A percentile compares a stretch with the other conserved stretches of the same genome.
phyloP scores from a whole-genome alignment of 257 asterid genomes.

The Vinca minor region DNA sequence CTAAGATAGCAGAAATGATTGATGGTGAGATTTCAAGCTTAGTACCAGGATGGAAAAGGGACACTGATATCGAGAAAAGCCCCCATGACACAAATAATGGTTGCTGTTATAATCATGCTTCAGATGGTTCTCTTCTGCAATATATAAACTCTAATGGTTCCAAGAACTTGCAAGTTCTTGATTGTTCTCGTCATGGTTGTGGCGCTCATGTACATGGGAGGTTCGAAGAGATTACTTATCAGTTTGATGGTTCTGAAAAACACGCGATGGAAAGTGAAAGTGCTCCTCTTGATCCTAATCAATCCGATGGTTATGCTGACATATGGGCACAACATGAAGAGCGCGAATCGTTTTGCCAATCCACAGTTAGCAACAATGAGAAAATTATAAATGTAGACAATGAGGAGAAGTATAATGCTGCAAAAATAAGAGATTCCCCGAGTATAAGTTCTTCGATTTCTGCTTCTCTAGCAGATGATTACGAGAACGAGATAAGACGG shows the following conservation, averaged over 20 bases:
- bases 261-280: conserved; percentile 26
- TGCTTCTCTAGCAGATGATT: conserved; percentile 17
- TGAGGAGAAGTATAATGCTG: conserved; percentile 9
- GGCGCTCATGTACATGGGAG: conserved; percentile 71
- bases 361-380: conserved; percentile 17
- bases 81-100: too few relatives aligned
- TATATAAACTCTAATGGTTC: conserved; percentile 25
- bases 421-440: conserved; percentile 10
- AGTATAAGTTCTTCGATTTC: conserved; percentile 21
- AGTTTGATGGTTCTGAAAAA: conserved; percentile 48
- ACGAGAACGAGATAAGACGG: conserved; percentile 39
- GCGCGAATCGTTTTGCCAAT: conserved; percentile 16
- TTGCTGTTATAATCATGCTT: conserved; percentile 41
- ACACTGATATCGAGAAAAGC: too few relatives aligned
- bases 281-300: conserved; percentile 31
- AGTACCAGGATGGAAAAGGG: conserved; percentile 75
- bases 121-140: conserved; percentile 26
- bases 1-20: conserved; percentile 70
- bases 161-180: conserved; percentile 33
- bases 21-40: conserved; percentile 60
- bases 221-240: conserved; percentile 77
- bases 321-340: conserved; percentile 34
- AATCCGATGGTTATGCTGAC: conserved; percentile 27
- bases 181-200: conserved; percentile 42
- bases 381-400: not conserved